These are phyloP conservation scores for Thymus quinquecostatus DNA, from an alignment of 257 asterid genomes.

Conservation along the genomic window DNA sequence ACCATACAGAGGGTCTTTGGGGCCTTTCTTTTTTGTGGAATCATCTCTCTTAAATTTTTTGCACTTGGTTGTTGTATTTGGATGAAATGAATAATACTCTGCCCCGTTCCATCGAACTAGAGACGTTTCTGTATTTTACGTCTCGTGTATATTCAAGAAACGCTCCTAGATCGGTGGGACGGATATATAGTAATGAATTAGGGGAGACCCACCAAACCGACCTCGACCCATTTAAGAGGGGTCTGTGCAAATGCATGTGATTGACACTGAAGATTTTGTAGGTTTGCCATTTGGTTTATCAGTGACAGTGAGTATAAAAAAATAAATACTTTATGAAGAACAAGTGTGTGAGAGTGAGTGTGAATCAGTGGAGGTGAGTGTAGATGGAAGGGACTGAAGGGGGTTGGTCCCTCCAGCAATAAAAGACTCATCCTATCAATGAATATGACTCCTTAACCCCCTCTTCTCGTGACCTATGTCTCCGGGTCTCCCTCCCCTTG, in stretches of 20 bases:
- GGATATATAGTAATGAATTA: too few relatives aligned
- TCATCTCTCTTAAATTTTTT: neutral
- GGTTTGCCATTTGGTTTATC: slow-evolving; percentile 75
- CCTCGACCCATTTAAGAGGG: slow-evolving; percentile 24
- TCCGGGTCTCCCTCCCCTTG: slow-evolving; percentile 49
- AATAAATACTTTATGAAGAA: slow-evolving; percentile 8
- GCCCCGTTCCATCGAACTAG: too few relatives aligned
- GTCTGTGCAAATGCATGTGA: slow-evolving; percentile 75
- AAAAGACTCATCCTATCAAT: slow-evolving; percentile 40
- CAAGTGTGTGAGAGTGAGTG: neutral
- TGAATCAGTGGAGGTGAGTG: slow-evolving; percentile 21
- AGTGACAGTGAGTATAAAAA: slow-evolving; percentile 23
- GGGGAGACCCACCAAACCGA: neutral
- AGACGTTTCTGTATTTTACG: too few relatives aligned
- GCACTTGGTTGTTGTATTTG: slow-evolving; percentile 55
- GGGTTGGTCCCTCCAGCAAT: too few relatives aligned
- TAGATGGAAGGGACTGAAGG: too few relatives aligned
- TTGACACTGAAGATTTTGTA: slow-evolving; percentile 73
- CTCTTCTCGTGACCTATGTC: slow-evolving; percentile 51
- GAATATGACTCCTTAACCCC: slow-evolving; percentile 51
- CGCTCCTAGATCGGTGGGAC: too few relatives aligned
- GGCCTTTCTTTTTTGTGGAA: slow-evolving; percentile 54
- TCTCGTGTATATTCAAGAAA: too few relatives aligned
- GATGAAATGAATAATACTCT: slow-evolving; percentile 36
- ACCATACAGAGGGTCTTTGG: slow-evolving; percentile 85